Base-by-base conservation (phyloP, 164 flowering plant genomes). In the Vitis labrusca region DNA sequence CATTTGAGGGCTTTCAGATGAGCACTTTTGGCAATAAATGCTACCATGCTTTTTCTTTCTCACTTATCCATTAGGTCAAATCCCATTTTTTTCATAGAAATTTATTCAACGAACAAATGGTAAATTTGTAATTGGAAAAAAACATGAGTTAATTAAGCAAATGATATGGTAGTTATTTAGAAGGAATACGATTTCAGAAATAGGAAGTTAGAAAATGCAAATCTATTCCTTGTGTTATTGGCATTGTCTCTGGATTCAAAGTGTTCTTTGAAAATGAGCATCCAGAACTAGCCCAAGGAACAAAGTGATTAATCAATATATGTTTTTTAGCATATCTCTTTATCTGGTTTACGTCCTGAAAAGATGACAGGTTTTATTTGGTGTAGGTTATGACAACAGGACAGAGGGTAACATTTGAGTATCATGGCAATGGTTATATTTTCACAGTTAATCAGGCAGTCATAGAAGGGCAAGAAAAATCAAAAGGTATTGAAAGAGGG, bases 321-420 rank as follows among this genome's bases (percentile, higher is more conserved):
- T 37, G 44, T 37, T 37, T 37, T 23, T 37, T 37, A 37, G 44
- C 44, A 37, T 37, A 37, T 37, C 5, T 37, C 44, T 37, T 37
- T 6, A 37, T 37, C 56, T 53, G 15, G n/a, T 53, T 53, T 53
- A 14, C 0, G 1, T 53, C n/a, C 56, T 13, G 15, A 53, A 53
- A 53, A 13, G 27, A 23, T 23, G 27, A 1, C 27, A 12, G 6
- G 44, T 61, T 32, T 8, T 44, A 61, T 27, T 27, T 23, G 50
- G 5, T 63, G 11, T 62, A 95, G 98, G 91, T 96, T 67, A 81
- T 96, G 98, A 96, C 98, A 62, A 64, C 76, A 32, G 99, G 99
- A 29, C 99, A 96, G 73, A 90, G 73, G 69, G 98, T 85, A n/a
- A 68, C 88, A 15, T 90, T 96, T 80, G 98, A 93, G 75, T 92